These are phyloP conservation scores for Sphagnum magellanicum DNA, from an alignment of 228 moss, liverwort and hornwort species.

Conservation along the genomic window DNA sequence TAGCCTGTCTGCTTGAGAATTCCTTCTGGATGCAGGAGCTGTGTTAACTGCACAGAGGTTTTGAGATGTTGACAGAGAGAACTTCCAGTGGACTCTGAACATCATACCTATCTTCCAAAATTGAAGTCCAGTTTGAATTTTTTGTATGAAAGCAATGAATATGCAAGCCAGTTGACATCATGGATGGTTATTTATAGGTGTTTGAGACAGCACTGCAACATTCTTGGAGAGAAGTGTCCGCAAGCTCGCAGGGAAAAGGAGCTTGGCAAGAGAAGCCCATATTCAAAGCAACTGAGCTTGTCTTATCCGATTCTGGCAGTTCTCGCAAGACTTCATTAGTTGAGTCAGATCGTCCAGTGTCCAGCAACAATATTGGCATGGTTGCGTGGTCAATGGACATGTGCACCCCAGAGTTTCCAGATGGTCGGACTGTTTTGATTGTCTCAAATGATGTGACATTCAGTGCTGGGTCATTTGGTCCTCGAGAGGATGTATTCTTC, in stretches of 20 bases:
- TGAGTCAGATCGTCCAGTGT: conserved; percentile 59
- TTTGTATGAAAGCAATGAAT: too few species aligned
- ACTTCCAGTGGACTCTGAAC: too few species aligned
- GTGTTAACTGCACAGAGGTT: not conserved
- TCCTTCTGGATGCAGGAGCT: not conserved
- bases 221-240: conserved; percentile 46
- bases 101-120: too few species aligned
- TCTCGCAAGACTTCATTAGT: conserved; percentile 58
- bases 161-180: too few species aligned
- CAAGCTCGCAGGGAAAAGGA: conserved; percentile 6
- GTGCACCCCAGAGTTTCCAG: conserved; percentile 72
- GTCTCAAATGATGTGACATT: conserved; percentile 90
- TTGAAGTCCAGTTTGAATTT: not conserved
- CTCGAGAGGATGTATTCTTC: conserved; percentile 74
- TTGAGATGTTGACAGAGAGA: too few species aligned
- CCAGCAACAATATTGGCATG: conserved; percentile 90
- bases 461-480: conserved; percentile 86
- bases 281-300: conserved; percentile 73
- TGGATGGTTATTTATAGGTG: conserved; percentile 22
- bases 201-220: conserved; percentile 78
- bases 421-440: conserved; percentile 62
- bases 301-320: conserved; percentile 44
- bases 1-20: not conserved
- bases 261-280: conserved; percentile 11
- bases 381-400: conserved; percentile 84